A percentile compares a stretch with the other conserved stretches of the same genome.
phyloP scores from a whole-genome alignment of 169 alveolate genomes.

The Theileria equi region DNA sequence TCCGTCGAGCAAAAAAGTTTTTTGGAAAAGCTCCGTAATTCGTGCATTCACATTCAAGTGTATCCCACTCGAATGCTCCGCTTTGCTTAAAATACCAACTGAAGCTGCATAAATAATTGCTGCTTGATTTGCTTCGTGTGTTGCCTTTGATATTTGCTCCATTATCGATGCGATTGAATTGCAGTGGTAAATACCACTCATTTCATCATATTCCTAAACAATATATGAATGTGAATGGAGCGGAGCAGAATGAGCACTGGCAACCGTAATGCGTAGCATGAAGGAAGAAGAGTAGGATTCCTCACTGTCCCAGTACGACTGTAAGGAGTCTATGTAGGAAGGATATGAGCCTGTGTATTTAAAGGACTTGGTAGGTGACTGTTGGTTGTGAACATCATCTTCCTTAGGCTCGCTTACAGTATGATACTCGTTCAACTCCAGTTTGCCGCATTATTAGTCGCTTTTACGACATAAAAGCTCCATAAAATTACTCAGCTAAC shows the following conservation, averaged over 20 bases:
- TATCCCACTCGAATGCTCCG: constrained; percentile 3
- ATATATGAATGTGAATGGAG: no score
- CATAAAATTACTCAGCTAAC: background rate
- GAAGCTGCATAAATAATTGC: constrained; percentile 52
- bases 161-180: constrained; percentile 30
- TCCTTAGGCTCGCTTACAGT: no score
- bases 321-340: background rate
- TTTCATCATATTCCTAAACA: constrained; percentile 30
- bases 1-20: constrained; percentile 49
- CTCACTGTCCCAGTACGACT: background rate
- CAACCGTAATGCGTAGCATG: no score
- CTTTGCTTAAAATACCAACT: constrained; percentile 20
- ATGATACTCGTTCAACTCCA: background rate
- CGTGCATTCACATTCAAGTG: constrained; percentile 1
- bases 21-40: constrained; percentile 15
- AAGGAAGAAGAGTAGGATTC: no score
- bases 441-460: background rate
- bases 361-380: no score
- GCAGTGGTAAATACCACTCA: constrained; percentile 32
- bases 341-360: no score
- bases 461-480: background rate
- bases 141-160: constrained; percentile 38
- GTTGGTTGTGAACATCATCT: no score
- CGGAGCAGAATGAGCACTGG: no score
- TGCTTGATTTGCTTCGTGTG: constrained; percentile 59